Evolutionary conservation across 208 protist species (phyloP), one percentile per base, ranked within the genome.

Genomic region (Leishmania mexicana): DNA sequence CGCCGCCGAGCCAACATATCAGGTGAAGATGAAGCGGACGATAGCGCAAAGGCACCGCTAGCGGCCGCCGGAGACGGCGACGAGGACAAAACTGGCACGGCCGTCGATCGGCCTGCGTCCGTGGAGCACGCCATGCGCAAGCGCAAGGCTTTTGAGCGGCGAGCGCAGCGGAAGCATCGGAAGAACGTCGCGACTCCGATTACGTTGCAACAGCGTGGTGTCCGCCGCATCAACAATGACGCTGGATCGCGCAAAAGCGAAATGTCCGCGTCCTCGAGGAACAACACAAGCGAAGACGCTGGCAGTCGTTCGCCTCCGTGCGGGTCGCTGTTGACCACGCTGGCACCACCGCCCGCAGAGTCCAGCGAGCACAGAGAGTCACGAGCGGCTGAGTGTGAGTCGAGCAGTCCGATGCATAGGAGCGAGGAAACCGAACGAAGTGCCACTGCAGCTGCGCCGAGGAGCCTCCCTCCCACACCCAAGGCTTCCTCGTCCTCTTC

Each of bases 401-500:
- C 24, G 70, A 53, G 70, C 40, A 17, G 40, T 28, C n/a, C 70
- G 45, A 11, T n/a, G 47, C 40, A 68, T 28, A n/a, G 42, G 40
- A 53, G 28, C 28, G 42, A 58, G 13, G 21, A 47, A 6, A 35
- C 53, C 2, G 40, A 58, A 15, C n/a, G 54, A 38, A 74, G 31
- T 5, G 53, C 68, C 2, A n/a, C 35, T 51, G 42, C 47, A 24
- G 38, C 75, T 51, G 76, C 75, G 54, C 57, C 24, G 75, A 21
- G 54, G 2, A 67, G 40, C 28, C 67, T 58, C 53, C 53, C 60
- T 58, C 28, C 42, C 1, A 57, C 47, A 7, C 24, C 70, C 19
- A 28, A 42, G 11, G n/a, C 54, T 6, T 58, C 81, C 35, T 80
- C 76, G 1, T 74, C 72, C 13, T 85, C 81, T 19, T 85, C 76